Evolutionary conservation across 2,329 filamentous ascomycete genomes (phyloP).

Genomic region (Cladophialophora carrionii): DNA sequence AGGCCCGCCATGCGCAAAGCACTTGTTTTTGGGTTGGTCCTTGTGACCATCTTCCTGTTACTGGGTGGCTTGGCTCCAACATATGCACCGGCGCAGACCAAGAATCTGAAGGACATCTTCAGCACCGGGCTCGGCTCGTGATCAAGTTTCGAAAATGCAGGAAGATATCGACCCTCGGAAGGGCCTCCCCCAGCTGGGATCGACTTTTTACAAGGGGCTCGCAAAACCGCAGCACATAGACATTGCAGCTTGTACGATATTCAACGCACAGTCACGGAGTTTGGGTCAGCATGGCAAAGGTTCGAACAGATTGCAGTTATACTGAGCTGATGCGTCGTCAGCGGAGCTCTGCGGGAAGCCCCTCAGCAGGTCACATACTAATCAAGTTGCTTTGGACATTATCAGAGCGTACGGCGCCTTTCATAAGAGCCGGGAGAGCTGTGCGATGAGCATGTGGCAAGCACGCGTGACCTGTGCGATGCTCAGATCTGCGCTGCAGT

Average conservation of each 20-base stretch:
- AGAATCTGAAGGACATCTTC: constrained; percentile 36
- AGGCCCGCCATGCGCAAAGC: constrained; percentile 79
- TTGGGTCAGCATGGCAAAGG: constrained; percentile 15
- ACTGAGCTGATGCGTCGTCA: background rate
- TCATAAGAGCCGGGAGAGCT: background rate
- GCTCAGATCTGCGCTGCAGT: constrained; percentile 2
- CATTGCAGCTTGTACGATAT: constrained; percentile 21
- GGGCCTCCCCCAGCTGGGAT: background rate
- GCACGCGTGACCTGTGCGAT: background rate
- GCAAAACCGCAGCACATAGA: constrained; percentile 14
- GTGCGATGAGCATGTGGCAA: constrained; percentile 2
- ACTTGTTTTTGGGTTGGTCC: constrained; percentile 66
- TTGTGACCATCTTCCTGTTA: constrained; percentile 70
- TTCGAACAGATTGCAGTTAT: background rate
- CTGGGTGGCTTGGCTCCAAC: constrained; percentile 68
- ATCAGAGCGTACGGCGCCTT: background rate
- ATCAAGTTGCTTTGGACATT: background rate
- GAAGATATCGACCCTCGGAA: background rate
- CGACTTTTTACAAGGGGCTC: background rate
- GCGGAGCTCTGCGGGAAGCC: background rate
- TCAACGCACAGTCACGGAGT: constrained; percentile 9
- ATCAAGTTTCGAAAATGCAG: background rate
- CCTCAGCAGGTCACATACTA: background rate
- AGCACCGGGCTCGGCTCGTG: constrained; percentile 30
- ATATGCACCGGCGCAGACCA: constrained; percentile 43